A percentile compares a stretch with the other conserved stretches of the same genome.
Evolutionary conservation across 2,329 filamentous ascomycete species (phyloP).

Genomic region (Penicillium verrucosum): DNA sequence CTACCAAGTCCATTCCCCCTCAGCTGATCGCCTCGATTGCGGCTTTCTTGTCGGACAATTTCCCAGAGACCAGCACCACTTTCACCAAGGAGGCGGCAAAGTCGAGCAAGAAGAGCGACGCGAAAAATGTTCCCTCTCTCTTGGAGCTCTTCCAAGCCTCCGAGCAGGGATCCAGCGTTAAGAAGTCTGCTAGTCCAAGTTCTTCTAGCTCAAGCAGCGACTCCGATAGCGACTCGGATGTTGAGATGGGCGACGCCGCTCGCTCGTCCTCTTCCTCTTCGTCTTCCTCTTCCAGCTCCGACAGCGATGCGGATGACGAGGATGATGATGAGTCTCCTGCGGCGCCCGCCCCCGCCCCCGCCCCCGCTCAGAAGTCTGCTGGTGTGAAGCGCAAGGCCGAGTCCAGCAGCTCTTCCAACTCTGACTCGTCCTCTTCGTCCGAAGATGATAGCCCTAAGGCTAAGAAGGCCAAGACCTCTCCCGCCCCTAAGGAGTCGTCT

Average conservation of each 20-base stretch:
- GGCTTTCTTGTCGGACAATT: slow-evolving; percentile 64
- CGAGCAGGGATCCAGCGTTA: slow-evolving; percentile 15
- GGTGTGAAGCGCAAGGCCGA: slow-evolving; percentile 59
- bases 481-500: slow-evolving; percentile 31
- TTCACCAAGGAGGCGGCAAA: slow-evolving; percentile 60
- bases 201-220: slow-evolving; percentile 20
- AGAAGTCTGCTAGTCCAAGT: slow-evolving; percentile 19
- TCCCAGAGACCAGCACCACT: slow-evolving; percentile 57
- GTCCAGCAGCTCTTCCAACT: slow-evolving; percentile 38
- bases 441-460: slow-evolving; percentile 48
- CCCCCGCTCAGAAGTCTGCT: slow-evolving; percentile 35
- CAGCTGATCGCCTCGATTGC: slow-evolving; percentile 66
- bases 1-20: slow-evolving; percentile 41
- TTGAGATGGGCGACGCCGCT: slow-evolving; percentile 42
- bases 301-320: slow-evolving; percentile 53
- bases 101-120: slow-evolving; percentile 24
- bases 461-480: slow-evolving; percentile 53
- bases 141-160: slow-evolving; percentile 27
- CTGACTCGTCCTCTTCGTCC: slow-evolving; percentile 45
- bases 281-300: slow-evolving; percentile 40
- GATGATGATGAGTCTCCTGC: slow-evolving; percentile 50
- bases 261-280: slow-evolving; percentile 32
- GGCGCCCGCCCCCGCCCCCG: slow-evolving; percentile 33
- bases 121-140: slow-evolving; percentile 37
- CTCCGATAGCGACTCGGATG: slow-evolving; percentile 39